Conservation (phyloP, 2,329 filamentous ascomycete genomes). For the Penicillium hesseltinei region DNA sequence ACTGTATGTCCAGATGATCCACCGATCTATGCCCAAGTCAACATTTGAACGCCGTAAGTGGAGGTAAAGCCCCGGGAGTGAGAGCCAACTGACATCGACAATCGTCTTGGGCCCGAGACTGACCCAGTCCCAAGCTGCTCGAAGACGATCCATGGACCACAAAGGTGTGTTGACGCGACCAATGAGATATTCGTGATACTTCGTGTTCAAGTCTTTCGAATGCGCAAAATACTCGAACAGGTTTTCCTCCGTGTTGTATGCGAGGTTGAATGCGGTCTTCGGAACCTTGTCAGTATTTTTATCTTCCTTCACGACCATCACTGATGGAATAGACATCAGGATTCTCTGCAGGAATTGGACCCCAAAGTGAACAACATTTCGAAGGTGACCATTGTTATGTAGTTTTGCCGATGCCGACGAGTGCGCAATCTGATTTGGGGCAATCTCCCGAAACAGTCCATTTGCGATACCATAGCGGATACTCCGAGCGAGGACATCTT, state of each 20-base stretch:
- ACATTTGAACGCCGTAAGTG: neutral
- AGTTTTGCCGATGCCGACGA: neutral
- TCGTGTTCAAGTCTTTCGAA: neutral
- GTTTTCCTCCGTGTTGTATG: neutral
- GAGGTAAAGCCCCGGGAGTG: too few species aligned
- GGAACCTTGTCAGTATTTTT: neutral
- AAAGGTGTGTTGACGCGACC: neutral
- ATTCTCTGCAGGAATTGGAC: neutral
- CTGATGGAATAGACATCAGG: neutral
- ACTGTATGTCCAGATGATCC: neutral
- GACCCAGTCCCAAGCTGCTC: constrained; percentile 10
- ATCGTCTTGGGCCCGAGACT: constrained; percentile 2
- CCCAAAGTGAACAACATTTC: neutral
- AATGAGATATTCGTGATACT: constrained; percentile 1
- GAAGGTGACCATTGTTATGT: neutral
- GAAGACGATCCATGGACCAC: constrained; percentile 3
- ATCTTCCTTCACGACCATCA: neutral
- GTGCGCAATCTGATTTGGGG: neutral
- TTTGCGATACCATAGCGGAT: constrained; percentile 2
- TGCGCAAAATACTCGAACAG: constrained; percentile 6
- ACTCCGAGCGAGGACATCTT: neutral
- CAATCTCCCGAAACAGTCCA: constrained; percentile 1
- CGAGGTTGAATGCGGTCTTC: constrained; percentile 1
- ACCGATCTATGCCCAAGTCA: neutral
- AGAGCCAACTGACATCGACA: constrained; percentile 10